Evolutionary conservation across 345 rosid genomes (phyloP), one percentile per base, ranked within the genome.

Genomic region (Eucalyptus sp.): DNA sequence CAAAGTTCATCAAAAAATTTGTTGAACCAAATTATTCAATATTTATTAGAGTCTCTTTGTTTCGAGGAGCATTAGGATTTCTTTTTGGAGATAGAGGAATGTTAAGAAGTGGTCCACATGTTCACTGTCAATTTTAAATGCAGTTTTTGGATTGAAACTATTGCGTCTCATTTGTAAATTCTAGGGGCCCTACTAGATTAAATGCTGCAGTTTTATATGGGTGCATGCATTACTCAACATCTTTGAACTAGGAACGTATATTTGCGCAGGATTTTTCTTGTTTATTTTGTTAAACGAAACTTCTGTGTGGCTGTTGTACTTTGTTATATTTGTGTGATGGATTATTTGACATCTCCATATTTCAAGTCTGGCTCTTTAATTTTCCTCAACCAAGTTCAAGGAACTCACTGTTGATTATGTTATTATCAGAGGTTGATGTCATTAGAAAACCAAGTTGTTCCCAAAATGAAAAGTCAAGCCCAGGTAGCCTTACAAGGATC

Each of bases 381-480:
- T 7, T 86, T 12, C 27, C 48, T 86, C 46, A 52, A 37, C n/a
- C 58, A 86, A 51, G 24, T 66, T 81, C 54, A 88, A 54, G 27
- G 13, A 8, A 58, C 31, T 44, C 41, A 43, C 29, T 83, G 27
- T 81, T 49, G 33, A 41, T 88, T 18, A 13, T 44, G 33, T 52
- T 25, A 2, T 81, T 88, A 89, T 31, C 95, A 97, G 99, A 97
- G 86, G 94, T 95, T 89, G 94, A 94, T 84, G 90, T 88, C 33
- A 92, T 46, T 46, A 9, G 49, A 46, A 46, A 46, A 46, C 3
- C 49, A 46, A 46, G 49, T 46, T 46, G 49, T 46, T 46, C 49
- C 49, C 11, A 46, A 46, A 46, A 46, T 46, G 49, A 46, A 46
- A 46, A 46, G 49, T 46, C 49, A 46, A 46, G 49, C 49, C 49